A percentile compares a stretch with the other conserved stretches of the same genome.
These are phyloP conservation scores for Zygnema cylindricum DNA, from an alignment of 139 green algal genomes.

Conservation along the genomic window DNA sequence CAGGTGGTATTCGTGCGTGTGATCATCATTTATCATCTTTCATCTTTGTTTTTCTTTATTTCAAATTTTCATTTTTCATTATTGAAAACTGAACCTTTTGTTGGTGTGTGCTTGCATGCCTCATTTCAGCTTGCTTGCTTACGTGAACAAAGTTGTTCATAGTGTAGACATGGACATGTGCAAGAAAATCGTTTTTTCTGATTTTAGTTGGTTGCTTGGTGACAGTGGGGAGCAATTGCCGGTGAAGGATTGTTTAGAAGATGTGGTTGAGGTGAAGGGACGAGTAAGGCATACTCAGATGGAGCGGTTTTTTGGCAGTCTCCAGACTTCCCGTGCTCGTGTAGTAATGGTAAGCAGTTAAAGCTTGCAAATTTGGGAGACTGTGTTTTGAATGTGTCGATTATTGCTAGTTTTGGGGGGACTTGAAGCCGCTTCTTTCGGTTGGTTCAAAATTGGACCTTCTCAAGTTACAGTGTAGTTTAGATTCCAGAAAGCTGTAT, in stretches of 20 bases:
- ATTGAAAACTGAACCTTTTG: not conserved
- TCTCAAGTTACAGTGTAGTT: not conserved
- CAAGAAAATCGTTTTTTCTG: not conserved
- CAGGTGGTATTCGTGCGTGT: not conserved
- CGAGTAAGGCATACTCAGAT: slow-evolving; percentile 42
- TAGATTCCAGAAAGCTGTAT: not conserved
- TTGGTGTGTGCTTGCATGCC: not conserved
- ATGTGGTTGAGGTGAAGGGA: slow-evolving; percentile 41
- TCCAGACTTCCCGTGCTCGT: slow-evolving; percentile 28
- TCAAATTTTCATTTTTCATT: not conserved
- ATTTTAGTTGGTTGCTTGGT: not conserved
- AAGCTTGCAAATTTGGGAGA: not conserved
- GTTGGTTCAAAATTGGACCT: not conserved
- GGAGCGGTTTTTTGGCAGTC: not conserved
- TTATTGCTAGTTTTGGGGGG: not conserved
- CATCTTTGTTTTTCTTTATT: not conserved
- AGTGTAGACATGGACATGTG: no score
- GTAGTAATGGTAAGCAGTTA: slow-evolving; percentile 23
- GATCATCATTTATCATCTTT: not conserved
- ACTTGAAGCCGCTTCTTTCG: not conserved
- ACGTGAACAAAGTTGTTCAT: not conserved
- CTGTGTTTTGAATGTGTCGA: not conserved
- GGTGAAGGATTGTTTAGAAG: slow-evolving; percentile 11
- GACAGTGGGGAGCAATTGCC: slow-evolving; percentile 27
- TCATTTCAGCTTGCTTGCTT: not conserved